Evolutionary conservation across 202 grass and related monocot genomes (phyloP).

Genomic region (Cymbopogon flexuosus): DNA sequence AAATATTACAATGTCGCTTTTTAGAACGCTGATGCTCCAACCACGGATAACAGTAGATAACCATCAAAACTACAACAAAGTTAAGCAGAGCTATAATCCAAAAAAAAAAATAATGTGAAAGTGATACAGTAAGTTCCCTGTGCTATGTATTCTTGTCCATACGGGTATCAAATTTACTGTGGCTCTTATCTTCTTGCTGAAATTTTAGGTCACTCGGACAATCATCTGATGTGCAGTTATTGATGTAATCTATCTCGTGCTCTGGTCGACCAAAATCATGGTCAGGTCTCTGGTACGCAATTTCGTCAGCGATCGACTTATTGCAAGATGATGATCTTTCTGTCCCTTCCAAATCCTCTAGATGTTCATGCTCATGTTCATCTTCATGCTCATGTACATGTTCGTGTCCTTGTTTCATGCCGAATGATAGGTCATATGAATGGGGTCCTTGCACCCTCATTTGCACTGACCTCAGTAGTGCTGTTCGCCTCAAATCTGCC

Average conservation of each 20-base stretch:
- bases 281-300: constrained; percentile 28
- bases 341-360: constrained; percentile 42
- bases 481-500: constrained; percentile 66
- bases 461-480: constrained; percentile 77
- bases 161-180: constrained; percentile 6
- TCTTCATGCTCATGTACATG: constrained; percentile 49
- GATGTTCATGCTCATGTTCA: constrained; percentile 35
- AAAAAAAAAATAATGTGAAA: background rate
- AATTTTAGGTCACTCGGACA: constrained; percentile 31
- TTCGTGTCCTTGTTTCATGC: constrained; percentile 47
- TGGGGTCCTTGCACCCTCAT: constrained; percentile 79
- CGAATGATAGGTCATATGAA: constrained; percentile 23
- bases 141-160: constrained; percentile 32
- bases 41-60: background rate
- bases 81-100: background rate
- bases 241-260: constrained; percentile 43
- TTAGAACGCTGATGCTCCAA: background rate
- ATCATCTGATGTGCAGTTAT: constrained; percentile 25
- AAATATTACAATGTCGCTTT: background rate
- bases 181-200: constrained; percentile 20
- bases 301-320: constrained; percentile 43
- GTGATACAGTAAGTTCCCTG: background rate
- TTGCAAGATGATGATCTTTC: constrained; percentile 37
- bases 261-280: constrained; percentile 39
- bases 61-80: background rate